Conservation (phyloP, 2,329 filamentous ascomycete genomes). For the Epichloe coenophiala region DNA sequence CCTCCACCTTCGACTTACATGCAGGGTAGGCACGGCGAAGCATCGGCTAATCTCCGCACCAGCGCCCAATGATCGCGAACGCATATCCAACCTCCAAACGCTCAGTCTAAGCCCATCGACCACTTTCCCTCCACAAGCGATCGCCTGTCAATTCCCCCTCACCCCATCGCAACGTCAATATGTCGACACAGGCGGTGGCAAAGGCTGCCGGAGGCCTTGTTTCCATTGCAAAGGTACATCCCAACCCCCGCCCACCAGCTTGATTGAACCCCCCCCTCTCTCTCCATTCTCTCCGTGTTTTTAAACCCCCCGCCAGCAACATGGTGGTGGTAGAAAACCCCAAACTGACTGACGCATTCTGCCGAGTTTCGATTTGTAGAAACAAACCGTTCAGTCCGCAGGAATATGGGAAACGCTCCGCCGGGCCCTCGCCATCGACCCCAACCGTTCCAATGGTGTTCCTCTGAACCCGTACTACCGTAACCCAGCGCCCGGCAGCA, state of each 20-base stretch:
- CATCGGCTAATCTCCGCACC: slow-evolving; percentile 6
- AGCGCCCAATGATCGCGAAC: slow-evolving; percentile 4
- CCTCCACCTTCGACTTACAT: background rate
- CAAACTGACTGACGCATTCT: too few relatives aligned
- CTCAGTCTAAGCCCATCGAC: background rate
- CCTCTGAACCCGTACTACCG: slow-evolving; percentile 90
- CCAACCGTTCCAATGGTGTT: slow-evolving; percentile 79
- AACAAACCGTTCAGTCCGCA: slow-evolving; percentile 85
- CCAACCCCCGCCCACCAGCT: background rate
- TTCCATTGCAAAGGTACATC: slow-evolving; percentile 42
- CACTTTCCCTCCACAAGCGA: slow-evolving; percentile 6
- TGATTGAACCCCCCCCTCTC: background rate
- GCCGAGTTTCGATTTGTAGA: slow-evolving; percentile 37
- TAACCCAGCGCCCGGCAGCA: slow-evolving; percentile 49
- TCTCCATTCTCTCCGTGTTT: background rate
- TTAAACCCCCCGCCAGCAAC: too few relatives aligned
- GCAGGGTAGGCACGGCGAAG: slow-evolving; percentile 6
- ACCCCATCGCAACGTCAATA: slow-evolving; percentile 23
- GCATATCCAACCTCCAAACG: slow-evolving; percentile 6
- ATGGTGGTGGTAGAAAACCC: too few relatives aligned
- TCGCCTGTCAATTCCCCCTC: background rate
- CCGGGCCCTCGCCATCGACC: slow-evolving; percentile 64
- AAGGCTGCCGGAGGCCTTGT: slow-evolving; percentile 42
- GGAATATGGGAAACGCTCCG: slow-evolving; percentile 83
- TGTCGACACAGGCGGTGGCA: slow-evolving; percentile 48